Evolutionary conservation across 495 filamentous ascomycete genomes (phyloP).

Genomic region (Penicillium mononematosum): DNA sequence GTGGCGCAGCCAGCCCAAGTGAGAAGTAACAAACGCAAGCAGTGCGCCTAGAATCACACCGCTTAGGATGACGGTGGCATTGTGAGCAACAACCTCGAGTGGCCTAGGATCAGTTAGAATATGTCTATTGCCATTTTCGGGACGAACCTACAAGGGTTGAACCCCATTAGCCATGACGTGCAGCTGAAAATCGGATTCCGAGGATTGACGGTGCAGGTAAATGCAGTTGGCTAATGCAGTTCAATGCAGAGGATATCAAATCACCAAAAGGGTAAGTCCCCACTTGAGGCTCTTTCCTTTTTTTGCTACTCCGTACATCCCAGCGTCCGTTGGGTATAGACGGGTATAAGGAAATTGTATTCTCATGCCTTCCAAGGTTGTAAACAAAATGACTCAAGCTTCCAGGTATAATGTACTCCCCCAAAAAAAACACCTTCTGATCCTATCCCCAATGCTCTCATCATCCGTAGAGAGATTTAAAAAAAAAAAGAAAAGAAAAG

Average conservation of each 20-base stretch:
- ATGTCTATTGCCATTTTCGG: neutral
- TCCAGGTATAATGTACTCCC: constrained; percentile 8
- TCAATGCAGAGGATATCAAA: neutral
- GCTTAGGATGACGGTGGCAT: constrained; percentile 8
- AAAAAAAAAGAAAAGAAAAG: neutral
- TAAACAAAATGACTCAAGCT: constrained; percentile 2
- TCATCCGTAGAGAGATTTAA: neutral
- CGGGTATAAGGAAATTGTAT: neutral
- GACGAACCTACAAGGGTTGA: neutral
- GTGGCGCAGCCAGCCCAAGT: neutral
- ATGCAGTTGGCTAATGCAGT: neutral
- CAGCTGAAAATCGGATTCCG: neutral
- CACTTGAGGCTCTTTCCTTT: constrained; percentile 1
- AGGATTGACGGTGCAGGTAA: neutral
- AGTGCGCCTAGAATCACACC: constrained; percentile 5
- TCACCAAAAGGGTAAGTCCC: neutral
- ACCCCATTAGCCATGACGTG: constrained; percentile 9
- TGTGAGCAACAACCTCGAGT: neutral
- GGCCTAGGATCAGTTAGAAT: neutral
- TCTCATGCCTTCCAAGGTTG: neutral
- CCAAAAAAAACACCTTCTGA: constrained; percentile 1
- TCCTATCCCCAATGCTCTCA: constrained; percentile 2
- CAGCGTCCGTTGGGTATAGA: too few relatives aligned
- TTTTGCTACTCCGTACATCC: neutral
- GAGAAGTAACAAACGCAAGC: neutral